Conservation (phyloP, 345 rosid species). For the Kandelia obovata region DNA sequence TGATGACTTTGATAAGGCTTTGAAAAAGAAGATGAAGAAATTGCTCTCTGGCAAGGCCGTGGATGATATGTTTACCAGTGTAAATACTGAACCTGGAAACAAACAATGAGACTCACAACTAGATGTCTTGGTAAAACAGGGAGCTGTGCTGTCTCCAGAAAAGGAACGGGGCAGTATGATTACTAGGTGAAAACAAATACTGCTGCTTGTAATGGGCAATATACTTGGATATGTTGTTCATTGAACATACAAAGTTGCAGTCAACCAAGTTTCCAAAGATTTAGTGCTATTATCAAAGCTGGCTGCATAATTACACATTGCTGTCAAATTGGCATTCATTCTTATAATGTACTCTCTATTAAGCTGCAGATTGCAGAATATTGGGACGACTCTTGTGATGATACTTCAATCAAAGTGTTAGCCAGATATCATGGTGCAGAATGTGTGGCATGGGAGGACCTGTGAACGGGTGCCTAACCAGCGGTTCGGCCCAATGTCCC, state of each 20-base stretch:
- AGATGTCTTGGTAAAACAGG: neutral
- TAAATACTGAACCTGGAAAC: slow-evolving; percentile 2
- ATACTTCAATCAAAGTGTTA: neutral
- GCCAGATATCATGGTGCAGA: too few species aligned
- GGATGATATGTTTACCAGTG: neutral
- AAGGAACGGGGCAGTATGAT: neutral
- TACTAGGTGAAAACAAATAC: neutral
- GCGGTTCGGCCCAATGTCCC: too few species aligned
- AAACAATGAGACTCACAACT: neutral
- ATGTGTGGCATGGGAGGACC: too few species aligned
- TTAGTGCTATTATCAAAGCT: neutral
- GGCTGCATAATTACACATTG: neutral
- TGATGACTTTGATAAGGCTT: slow-evolving; percentile 48
- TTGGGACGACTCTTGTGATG: neutral
- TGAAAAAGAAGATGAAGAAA: slow-evolving; percentile 59
- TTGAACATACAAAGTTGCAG: neutral
- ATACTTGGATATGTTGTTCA: neutral
- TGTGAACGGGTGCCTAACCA: too few species aligned
- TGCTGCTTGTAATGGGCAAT: neutral
- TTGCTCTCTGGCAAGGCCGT: slow-evolving; percentile 21
- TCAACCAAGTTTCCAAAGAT: neutral
- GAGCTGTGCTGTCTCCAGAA: neutral
- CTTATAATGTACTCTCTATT: neutral
- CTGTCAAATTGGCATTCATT: neutral
- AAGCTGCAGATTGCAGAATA: neutral